Base-by-base conservation (phyloP, 2,329 filamentous ascomycete genomes). In the Fusarium verrucosum region DNA sequence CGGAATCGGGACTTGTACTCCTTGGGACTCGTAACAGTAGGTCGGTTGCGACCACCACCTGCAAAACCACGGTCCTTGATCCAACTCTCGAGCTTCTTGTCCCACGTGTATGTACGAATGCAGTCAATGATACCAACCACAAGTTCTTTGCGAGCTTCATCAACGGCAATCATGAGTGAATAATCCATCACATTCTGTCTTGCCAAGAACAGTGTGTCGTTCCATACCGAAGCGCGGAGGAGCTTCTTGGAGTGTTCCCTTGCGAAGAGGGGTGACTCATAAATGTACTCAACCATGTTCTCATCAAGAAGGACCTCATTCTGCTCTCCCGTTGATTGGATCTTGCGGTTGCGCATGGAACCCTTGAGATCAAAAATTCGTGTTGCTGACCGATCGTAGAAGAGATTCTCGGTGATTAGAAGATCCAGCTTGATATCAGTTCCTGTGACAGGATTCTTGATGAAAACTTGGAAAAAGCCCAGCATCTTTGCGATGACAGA, bases 81-180 rank as follows among this genome's bases (percentile, higher is more conserved):
- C 95, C 95, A 99, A 51, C 90, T 95, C 80, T 99, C 95, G n/a
- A 99, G 86, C 75, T 97, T 97, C 83, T 99, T 99, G 81, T 99
- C 95, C 93, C 95, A 99, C 0, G 95, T 99, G 75, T 98, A 99
- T 0, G 95, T 99, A 52, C 95, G 88, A 68, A 99, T 98, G 76
- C 95, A 98, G 76, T 99, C 94, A 66, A 99, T 98, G 72, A 99
- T 98, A 6, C 95, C 95, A 3, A 99, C 94, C 14, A 98, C 92
- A 14, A 99, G 86, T 78, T 99, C 94, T 72, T 94, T 94, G 64
- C 88, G 87, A 33, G 85, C 84, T 75, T 97, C 95, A 72, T 99
- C 94, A 40, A 99, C 96, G 1, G 94, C 96, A 51, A 97, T 94
- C 95, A 99, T 99, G 40, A 99, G 85, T 22, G 91, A 95, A 79